Percentiles rank a stretch among this genome's conserved stretches.
Conservation (phyloP, 805 yeast genomes). For the Scheffersomyces amazonensis region DNA sequence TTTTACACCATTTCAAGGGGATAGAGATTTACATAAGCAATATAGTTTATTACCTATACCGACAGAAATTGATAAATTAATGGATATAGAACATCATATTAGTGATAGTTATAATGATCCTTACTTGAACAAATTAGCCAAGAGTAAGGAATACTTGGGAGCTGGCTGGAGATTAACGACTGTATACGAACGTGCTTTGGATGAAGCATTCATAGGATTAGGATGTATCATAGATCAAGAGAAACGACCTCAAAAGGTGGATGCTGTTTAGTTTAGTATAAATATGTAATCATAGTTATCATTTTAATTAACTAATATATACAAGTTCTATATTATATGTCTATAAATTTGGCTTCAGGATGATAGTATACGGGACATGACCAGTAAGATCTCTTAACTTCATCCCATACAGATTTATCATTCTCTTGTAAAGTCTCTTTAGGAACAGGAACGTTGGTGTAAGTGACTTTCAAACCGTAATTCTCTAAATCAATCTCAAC, state of each 20-base stretch:
- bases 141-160: conserved; percentile 69
- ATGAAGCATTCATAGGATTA: conserved; percentile 87
- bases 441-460: conserved; percentile 48
- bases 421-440: conserved; percentile 26
- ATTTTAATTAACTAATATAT: background rate
- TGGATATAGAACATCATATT: conserved; percentile 17
- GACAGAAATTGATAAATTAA: conserved; percentile 17
- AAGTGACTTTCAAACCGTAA: conserved; percentile 72
- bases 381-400: conserved; percentile 64
- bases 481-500: conserved; percentile 77
- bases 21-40: conserved; percentile 55
- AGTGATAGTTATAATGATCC: conserved; percentile 34
- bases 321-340: conserved; percentile 7
- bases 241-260: conserved; percentile 13
- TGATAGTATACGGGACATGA: conserved; percentile 66
- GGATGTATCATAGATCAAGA: conserved; percentile 68
- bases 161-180: conserved; percentile 76
- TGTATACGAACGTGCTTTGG: conserved; percentile 73
- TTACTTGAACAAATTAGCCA: conserved; percentile 46
- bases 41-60: conserved; percentile 44
- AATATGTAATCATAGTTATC: background rate
- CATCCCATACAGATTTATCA: conserved; percentile 54
- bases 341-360: conserved; percentile 54
- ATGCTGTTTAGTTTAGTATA: too few relatives aligned
- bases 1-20: conserved; percentile 94